These are phyloP conservation scores for Gossypium schwendimanii DNA, from an alignment of 441 rosid species.

Conservation along the genomic window DNA sequence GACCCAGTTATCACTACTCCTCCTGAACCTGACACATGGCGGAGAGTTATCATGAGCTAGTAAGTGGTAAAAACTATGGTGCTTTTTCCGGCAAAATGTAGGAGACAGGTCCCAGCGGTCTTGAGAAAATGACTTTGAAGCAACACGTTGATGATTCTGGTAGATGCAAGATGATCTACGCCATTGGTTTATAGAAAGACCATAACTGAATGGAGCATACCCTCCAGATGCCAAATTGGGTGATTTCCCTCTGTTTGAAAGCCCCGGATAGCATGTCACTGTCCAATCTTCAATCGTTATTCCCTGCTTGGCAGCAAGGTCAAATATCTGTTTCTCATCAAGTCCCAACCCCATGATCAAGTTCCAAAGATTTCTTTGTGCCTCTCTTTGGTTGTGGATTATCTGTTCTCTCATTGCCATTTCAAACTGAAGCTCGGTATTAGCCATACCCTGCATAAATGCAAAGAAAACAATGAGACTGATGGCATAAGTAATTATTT, in stretches of 20 bases:
- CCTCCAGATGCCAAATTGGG: constrained; percentile 30
- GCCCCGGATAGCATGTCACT: constrained; percentile 36
- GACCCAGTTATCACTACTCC: constrained; percentile 40
- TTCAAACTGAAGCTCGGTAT: constrained; percentile 87
- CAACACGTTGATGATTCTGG: constrained; percentile 36
- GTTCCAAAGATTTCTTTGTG: constrained; percentile 74
- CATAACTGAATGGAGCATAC: constrained; percentile 23
- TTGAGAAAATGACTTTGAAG: constrained; percentile 34
- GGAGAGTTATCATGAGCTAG: constrained; percentile 46
- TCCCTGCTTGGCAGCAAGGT: constrained; percentile 73
- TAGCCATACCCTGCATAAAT: constrained; percentile 67
- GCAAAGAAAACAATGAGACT: constrained; percentile 14
- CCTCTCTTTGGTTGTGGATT: constrained; percentile 79
- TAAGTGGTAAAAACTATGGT: constrained; percentile 52
- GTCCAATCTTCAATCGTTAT: constrained; percentile 71
- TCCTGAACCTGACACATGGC: constrained; percentile 31
- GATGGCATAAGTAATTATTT: constrained; percentile 7
- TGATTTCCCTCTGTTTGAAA: constrained; percentile 41
- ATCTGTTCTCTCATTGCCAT: constrained; percentile 95
- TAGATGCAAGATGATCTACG: constrained; percentile 49
- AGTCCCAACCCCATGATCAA: constrained; percentile 72
- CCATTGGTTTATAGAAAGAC: constrained; percentile 34
- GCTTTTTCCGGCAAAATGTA: constrained; percentile 56
- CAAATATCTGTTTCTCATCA: constrained; percentile 60
- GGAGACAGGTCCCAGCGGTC: constrained; percentile 42